A percentile compares a stretch with the other conserved stretches of the same genome.
Evolutionary conservation across 2,329 filamentous ascomycete species (phyloP).

Genomic region (Clarireedia hainanense): DNA sequence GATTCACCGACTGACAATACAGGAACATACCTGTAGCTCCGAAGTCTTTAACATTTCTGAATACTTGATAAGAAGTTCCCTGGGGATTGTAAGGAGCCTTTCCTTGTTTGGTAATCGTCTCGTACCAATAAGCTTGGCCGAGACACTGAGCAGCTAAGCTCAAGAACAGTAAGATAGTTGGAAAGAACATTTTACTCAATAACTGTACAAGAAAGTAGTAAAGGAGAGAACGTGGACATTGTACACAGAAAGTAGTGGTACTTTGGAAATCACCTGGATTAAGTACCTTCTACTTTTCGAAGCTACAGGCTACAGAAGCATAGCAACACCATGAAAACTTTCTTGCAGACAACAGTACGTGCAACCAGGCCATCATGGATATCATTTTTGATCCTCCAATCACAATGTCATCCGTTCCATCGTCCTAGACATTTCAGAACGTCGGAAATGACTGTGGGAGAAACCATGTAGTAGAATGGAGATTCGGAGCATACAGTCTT

Average conservation of each 20-base stretch:
- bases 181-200: neutral
- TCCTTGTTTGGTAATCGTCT: conserved; percentile 19
- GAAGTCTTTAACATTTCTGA: conserved; percentile 18
- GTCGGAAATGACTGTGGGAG: neutral
- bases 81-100: conserved; percentile 14
- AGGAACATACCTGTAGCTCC: conserved; percentile 13
- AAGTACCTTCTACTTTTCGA: neutral
- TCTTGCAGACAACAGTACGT: too few relatives aligned
- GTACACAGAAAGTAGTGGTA: neutral
- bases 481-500: neutral
- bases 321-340: too few relatives aligned
- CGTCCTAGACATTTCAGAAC: neutral
- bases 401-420: neutral
- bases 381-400: neutral
- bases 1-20: neutral
- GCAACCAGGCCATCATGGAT: too few relatives aligned
- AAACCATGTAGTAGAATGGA: neutral
- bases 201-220: neutral
- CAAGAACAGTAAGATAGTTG: neutral
- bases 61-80: conserved; percentile 16
- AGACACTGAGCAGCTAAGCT: conserved; percentile 3
- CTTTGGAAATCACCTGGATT: neutral
- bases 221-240: neutral
- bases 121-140: conserved; percentile 18
- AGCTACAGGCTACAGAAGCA: neutral